Percentiles rank a stretch among this genome's conserved stretches.
phyloP scores from a whole-genome alignment of 164 flowering plant species.

The Brasenia schreberi region DNA sequence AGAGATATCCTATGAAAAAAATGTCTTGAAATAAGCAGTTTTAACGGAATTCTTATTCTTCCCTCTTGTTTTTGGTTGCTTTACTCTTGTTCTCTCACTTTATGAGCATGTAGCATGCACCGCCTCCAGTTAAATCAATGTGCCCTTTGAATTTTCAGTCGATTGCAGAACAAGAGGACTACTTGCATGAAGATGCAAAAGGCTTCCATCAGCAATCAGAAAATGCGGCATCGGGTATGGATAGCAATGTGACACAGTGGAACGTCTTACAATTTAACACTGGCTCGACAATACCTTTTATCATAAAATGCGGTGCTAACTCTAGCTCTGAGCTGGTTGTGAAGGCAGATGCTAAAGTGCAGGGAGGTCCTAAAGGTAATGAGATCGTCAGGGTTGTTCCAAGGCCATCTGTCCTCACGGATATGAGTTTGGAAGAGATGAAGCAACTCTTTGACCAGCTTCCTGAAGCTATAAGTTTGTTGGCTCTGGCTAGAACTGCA shows the following conservation, averaged over 20 bases:
- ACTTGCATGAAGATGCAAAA: conserved; percentile 15
- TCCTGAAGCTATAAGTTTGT: conserved; percentile 87
- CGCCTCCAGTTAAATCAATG: too few species aligned
- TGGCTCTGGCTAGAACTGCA: conserved; percentile 85
- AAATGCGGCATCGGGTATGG: conserved; percentile 31
- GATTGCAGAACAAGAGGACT: conserved; percentile 52
- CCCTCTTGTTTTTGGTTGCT: too few species aligned
- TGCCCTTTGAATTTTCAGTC: conserved; percentile 31
- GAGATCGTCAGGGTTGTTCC: conserved; percentile 93
- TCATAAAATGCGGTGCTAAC: conserved; percentile 93
- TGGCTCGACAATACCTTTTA: conserved; percentile 77
- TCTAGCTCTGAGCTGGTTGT: conserved; percentile 83
- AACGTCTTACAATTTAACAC: conserved; percentile 95
- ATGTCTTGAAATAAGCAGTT: too few species aligned
- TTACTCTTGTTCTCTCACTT: too few species aligned
- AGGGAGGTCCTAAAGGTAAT: conserved; percentile 76
- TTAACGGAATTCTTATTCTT: too few species aligned
- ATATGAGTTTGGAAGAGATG: conserved; percentile 79
- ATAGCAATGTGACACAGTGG: conserved; percentile 87
- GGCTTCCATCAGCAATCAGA: conserved; percentile 19
- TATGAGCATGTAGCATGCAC: too few species aligned
- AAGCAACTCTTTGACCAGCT: conserved; percentile 69
- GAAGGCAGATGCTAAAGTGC: conserved; percentile 80
- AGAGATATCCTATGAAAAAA: too few species aligned
- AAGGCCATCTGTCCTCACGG: conserved; percentile 68